Conservation (phyloP, 2,329 filamentous ascomycete species). For the Lasiodiplodia hormozganensis region DNA sequence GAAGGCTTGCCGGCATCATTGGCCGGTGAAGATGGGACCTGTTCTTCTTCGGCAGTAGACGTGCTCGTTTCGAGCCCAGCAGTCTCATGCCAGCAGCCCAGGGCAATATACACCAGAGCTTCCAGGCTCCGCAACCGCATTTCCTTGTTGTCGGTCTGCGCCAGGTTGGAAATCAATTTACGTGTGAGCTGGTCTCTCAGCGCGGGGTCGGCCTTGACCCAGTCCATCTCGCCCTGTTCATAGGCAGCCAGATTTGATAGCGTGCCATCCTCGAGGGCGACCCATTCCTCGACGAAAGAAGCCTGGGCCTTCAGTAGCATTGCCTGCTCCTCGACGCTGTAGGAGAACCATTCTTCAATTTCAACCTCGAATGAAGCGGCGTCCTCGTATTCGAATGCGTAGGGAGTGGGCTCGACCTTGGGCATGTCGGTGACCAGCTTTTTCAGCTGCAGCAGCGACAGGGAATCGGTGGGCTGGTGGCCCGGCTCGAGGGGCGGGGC, state of each 20-base stretch:
- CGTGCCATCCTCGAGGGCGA: conserved; percentile 49
- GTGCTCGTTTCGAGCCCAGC: conserved; percentile 45
- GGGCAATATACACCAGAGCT: conserved; percentile 54
- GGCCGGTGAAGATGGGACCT: conserved; percentile 15
- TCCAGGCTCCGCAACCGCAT: conserved; percentile 48
- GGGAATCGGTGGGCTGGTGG: conserved; percentile 48
- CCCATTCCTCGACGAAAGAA: conserved; percentile 80
- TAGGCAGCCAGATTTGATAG: conserved; percentile 51
- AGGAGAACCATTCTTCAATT: conserved; percentile 97
- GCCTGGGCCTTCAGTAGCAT: conserved; percentile 77
- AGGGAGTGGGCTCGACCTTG: conserved; percentile 57
- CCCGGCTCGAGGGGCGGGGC: conserved; percentile 39
- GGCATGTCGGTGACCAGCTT: conserved; percentile 54
- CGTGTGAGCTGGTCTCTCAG: conserved; percentile 65
- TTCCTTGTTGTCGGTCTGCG: conserved; percentile 33
- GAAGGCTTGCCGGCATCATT: conserved; percentile 30
- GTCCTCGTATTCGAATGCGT: conserved; percentile 75
- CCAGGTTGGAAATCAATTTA: conserved; percentile 45
- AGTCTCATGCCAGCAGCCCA: conserved; percentile 59
- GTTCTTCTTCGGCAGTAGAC: conserved; percentile 28
- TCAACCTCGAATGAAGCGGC: conserved; percentile 75
- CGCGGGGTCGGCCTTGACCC: conserved; percentile 70
- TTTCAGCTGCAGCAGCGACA: conserved; percentile 57
- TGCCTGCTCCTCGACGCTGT: conserved; percentile 83
- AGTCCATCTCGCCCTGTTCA: conserved; percentile 60